These are phyloP conservation scores for Blastocystis sp. DNA, from an alignment of 352 stramenopile species.

Conservation along the genomic window DNA sequence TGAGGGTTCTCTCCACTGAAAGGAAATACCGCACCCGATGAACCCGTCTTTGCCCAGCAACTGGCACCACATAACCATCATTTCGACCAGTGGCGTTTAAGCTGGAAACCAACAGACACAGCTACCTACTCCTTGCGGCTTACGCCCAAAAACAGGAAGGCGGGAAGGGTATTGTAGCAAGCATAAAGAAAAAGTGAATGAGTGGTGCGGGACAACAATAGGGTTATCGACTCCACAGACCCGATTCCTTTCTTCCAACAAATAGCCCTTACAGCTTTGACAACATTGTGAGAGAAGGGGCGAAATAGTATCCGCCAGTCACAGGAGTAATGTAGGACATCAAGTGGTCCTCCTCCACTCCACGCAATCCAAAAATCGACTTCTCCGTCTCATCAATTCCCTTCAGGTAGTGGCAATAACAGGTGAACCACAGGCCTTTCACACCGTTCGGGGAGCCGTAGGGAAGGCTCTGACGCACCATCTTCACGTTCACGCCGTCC, in stretches of 20 bases:
- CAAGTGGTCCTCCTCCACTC: conserved; percentile 7
- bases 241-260: conserved; percentile 21
- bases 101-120: conserved; percentile 7
- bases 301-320: conserved; percentile 66
- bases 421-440: conserved; percentile 60
- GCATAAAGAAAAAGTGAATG: too few relatives aligned
- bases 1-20: conserved; percentile 30
- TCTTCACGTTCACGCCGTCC: conserved; percentile 60
- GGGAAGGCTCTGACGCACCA: conserved; percentile 58
- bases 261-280: conserved; percentile 16
- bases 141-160: conserved; percentile 14
- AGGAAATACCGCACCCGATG: conserved; percentile 20
- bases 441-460: conserved; percentile 21
- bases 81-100: conserved; percentile 6
- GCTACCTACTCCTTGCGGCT: not conserved
- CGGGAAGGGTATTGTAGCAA: too few relatives aligned
- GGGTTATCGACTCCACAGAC: too few relatives aligned
- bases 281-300: conserved; percentile 25
- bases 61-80: conserved; percentile 38
- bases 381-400: conserved; percentile 57
- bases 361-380: conserved; percentile 56
- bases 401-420: conserved; percentile 38
- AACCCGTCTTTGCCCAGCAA: conserved; percentile 56
- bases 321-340: conserved; percentile 68
- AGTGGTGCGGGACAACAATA: not conserved